Percentiles rank a stretch among this genome's conserved stretches.
These are phyloP conservation scores for Russula emetica DNA, from an alignment of 768 basidiomycete genomes.

Conservation along the genomic window DNA sequence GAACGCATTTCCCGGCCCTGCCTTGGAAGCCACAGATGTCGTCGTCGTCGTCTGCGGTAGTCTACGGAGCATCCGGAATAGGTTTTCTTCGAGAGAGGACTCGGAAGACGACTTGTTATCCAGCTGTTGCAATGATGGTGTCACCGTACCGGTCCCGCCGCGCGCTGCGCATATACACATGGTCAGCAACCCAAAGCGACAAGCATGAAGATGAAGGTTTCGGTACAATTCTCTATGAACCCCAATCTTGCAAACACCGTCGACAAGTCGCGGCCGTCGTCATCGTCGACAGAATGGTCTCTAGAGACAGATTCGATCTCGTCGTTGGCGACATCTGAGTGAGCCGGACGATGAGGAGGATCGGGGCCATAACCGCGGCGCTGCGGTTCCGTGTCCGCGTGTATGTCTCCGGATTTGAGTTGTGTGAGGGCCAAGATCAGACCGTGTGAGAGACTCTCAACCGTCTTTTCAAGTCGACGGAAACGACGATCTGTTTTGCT, in stretches of 20 bases:
- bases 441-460: constrained; percentile 11
- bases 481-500: background rate
- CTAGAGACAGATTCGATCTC: background rate
- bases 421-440: constrained; percentile 6
- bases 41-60: background rate
- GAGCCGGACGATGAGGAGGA: background rate
- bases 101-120: background rate
- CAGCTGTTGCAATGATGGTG: background rate
- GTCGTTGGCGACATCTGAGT: background rate
- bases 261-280: background rate
- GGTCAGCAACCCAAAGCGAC: background rate
- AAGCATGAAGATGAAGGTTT: background rate
- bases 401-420: background rate
- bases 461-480: constrained; percentile 10
- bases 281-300: background rate
- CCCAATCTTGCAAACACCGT: background rate
- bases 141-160: background rate
- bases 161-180: background rate
- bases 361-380: background rate
- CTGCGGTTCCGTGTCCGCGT: background rate
- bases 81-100: background rate
- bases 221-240: background rate
- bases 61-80: background rate
- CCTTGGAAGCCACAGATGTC: background rate
- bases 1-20: background rate